Percentiles rank a stretch among this genome's conserved stretches.
These are phyloP conservation scores for Arabidopsis suecica DNA, from an alignment of 345 rosid genomes.

Conservation along the genomic window DNA sequence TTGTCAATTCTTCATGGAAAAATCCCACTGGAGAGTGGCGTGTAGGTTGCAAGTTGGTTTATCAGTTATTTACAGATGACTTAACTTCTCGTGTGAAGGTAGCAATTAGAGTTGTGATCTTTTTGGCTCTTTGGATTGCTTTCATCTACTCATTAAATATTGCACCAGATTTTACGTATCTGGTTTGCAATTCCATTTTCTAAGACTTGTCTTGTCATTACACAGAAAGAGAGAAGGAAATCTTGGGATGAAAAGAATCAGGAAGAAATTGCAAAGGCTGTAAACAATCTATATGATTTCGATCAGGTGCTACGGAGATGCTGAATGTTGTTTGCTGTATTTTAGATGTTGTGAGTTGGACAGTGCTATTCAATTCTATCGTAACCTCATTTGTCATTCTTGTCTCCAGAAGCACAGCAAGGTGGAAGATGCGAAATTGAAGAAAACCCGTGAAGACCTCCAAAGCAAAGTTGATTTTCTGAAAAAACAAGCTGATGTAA, in stretches of 20 bases:
- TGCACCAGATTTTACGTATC: not conserved
- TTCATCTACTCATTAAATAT: slow-evolving; percentile 24
- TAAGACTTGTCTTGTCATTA: slow-evolving; percentile 6
- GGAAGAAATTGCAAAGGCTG: slow-evolving; percentile 83
- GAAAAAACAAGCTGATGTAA: slow-evolving; percentile 83
- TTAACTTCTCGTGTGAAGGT: slow-evolving; percentile 91
- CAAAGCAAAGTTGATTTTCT: slow-evolving; percentile 81
- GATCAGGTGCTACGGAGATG: slow-evolving; percentile 64
- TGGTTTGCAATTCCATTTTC: slow-evolving; percentile 9
- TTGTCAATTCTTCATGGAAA: slow-evolving; percentile 86
- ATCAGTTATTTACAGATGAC: slow-evolving; percentile 69
- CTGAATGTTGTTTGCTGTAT: slow-evolving; percentile 23
- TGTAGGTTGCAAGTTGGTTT: slow-evolving; percentile 86
- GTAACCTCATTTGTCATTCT: slow-evolving; percentile 37
- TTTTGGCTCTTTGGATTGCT: not conserved
- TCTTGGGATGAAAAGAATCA: slow-evolving; percentile 90
- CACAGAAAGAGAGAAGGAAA: slow-evolving; percentile 81
- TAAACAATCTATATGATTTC: slow-evolving; percentile 74
- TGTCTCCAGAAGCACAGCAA: slow-evolving; percentile 72
- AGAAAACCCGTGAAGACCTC: slow-evolving; percentile 82
- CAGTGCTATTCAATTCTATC: slow-evolving; percentile 16
- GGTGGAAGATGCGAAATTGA: slow-evolving; percentile 70
- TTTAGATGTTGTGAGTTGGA: slow-evolving; percentile 20
- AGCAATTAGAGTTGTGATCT: slow-evolving; percentile 12
- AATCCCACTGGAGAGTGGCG: slow-evolving; percentile 96